Base-by-base conservation (phyloP, 768 basidiomycete genomes). In the Rhizopogon vesiculosus region DNA sequence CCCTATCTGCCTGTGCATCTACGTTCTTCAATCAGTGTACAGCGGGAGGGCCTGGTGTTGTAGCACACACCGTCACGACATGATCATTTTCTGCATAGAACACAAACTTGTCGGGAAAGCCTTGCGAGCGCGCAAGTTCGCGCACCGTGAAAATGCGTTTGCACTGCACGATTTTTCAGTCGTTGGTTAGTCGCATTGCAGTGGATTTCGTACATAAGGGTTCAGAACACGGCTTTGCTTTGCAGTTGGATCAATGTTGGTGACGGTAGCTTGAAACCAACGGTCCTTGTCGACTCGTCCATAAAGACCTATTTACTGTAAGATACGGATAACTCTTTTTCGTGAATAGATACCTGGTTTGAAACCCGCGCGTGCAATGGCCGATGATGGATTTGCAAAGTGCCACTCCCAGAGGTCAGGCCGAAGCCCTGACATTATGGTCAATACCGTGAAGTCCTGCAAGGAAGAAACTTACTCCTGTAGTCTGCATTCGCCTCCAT, bases 1-100 rank as follows among this genome's bases (percentile, higher is more conserved):
- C 13, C 89, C 89, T 57, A 92, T 89, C 55, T 89, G 87, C 29
- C 87, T 76, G 61, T 89, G 87, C 76, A 91, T 86, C 87, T 91
- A 58, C 8, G 42, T 54, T 1, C 55, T 57, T 40, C 35, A 2
- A 53, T 41, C 35, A 29, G 46, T 38, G 9, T 38, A 22, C 44
- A n/a, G 2, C 46, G 3, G 31, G 51, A 28, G 10, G 33, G 28
- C 31, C 10, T 41, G 44, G 10, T 8, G 31, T n/a, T 1, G 39
- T 9, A 5, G 43, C 6, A 72, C 85, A 57, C 56, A 89, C 88
- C 2, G 83, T 88, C 31, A 81, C 74, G 13, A 90, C 77, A 42
- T 77, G 81, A 41, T 81, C 62, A 13, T 76, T 69, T 7, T 75
- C 59, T 0, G 86, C 72, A 53, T 78, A 63, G 58, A 93, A 91